Conservation (phyloP, 2,329 filamentous ascomycete species). For the Cytospora mali region DNA sequence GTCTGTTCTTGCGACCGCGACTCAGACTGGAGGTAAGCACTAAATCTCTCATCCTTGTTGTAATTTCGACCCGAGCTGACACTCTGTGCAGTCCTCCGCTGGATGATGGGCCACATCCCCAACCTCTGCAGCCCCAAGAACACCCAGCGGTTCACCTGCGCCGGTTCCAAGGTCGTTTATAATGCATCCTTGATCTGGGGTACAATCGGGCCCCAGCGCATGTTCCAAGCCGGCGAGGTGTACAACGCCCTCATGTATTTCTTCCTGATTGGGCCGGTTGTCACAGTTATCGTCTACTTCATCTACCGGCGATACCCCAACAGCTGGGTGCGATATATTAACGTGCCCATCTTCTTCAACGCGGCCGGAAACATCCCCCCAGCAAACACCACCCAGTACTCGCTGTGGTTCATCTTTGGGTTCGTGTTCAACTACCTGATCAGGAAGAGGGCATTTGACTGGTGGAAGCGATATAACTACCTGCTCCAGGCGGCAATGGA, state of each 20-base stretch:
- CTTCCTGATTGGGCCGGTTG: slow-evolving; percentile 39
- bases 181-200: slow-evolving; percentile 40
- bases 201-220: slow-evolving; percentile 38
- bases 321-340: slow-evolving; percentile 38
- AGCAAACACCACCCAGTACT: slow-evolving; percentile 37
- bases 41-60: too few species aligned
- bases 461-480: slow-evolving; percentile 40
- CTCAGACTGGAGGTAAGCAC: slow-evolving; percentile 37
- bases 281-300: slow-evolving; percentile 36
- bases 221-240: slow-evolving; percentile 37
- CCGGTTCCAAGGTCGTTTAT: slow-evolving; percentile 39
- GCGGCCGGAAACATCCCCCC: slow-evolving; percentile 39
- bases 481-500: slow-evolving; percentile 39
- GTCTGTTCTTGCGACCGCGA: slow-evolving; percentile 37
- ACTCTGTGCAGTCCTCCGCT: slow-evolving; percentile 30
- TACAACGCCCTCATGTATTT: slow-evolving; percentile 39
- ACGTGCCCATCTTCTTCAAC: slow-evolving; percentile 40
- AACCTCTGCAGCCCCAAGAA: slow-evolving; percentile 36
- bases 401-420: slow-evolving; percentile 39
- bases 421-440: slow-evolving; percentile 38
- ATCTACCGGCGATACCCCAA: slow-evolving; percentile 36
- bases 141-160: slow-evolving; percentile 38
- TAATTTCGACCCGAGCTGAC: neutral
- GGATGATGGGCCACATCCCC: slow-evolving; percentile 36
- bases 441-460: slow-evolving; percentile 36